Conservation (phyloP, 352 stramenopile species). For the Pythium dissotocum region DNA sequence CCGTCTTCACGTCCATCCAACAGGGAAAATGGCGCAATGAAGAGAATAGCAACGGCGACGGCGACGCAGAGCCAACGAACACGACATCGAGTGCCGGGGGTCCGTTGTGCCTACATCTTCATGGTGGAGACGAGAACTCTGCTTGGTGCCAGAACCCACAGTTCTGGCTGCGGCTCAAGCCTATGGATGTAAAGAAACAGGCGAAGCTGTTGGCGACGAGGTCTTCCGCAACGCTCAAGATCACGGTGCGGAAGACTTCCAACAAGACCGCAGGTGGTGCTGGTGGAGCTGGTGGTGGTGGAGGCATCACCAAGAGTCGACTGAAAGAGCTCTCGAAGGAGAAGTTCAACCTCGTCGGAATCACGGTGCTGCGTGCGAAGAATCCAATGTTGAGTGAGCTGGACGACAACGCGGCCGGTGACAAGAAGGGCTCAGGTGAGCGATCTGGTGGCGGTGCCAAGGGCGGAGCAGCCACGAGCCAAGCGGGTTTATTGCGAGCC, state of each 20-base stretch:
- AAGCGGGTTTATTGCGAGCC: conserved; percentile 42
- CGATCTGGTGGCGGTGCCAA: conserved; percentile 1
- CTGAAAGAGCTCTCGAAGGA: conserved; percentile 63
- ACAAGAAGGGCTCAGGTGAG: conserved; percentile 7
- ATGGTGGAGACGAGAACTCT: conserved; percentile 51
- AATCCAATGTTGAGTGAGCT: not conserved
- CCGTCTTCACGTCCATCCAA: conserved; percentile 60
- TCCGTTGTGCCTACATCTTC: conserved; percentile 55
- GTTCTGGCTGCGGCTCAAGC: conserved; percentile 69
- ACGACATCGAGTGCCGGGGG: conserved; percentile 75
- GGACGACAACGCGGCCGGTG: conserved; percentile 4
- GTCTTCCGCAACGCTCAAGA: conserved; percentile 66
- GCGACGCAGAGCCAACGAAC: conserved; percentile 22
- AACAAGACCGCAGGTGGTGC: conserved; percentile 38
- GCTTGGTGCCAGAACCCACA: conserved; percentile 90
- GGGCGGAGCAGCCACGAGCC: conserved; percentile 14
- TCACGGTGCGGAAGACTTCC: conserved; percentile 71
- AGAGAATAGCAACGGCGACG: conserved; percentile 32
- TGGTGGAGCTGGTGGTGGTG: conserved; percentile 12
- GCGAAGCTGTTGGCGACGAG: conserved; percentile 35
- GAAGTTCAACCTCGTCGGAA: conserved; percentile 56
- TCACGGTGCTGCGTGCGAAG: conserved; percentile 50
- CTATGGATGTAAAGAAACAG: conserved; percentile 27
- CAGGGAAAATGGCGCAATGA: conserved; percentile 71
- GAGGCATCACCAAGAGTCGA: conserved; percentile 37